Evolutionary conservation across 1,284 basidiomycete genomes (phyloP).

Genomic region (Ustanciosporium gigantosporum): DNA sequence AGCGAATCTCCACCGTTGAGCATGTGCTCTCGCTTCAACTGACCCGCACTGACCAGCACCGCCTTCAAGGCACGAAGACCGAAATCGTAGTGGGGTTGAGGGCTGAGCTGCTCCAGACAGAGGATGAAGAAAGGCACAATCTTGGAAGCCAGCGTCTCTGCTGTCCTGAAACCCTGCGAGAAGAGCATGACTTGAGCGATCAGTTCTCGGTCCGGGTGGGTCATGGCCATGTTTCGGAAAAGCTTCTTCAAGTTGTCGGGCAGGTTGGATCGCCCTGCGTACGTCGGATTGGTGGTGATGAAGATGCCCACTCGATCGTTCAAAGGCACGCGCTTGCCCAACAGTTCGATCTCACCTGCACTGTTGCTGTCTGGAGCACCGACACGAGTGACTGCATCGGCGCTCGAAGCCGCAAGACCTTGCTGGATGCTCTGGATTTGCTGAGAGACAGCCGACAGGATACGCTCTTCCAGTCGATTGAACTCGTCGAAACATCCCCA

Average conservation of each 20-base stretch:
- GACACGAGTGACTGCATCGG: constrained; percentile 2
- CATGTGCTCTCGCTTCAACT: constrained; percentile 80
- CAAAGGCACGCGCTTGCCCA: constrained; percentile 89
- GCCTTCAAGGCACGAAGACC: constrained; percentile 96
- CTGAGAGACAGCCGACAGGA: constrained; percentile 95
- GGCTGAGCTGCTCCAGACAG: constrained; percentile 92
- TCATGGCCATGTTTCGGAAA: constrained; percentile 99
- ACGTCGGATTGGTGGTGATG: constrained; percentile 93
- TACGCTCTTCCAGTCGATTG: constrained; percentile 96
- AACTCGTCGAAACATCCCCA: constrained; percentile 67
- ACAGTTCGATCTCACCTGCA: constrained; percentile 69
- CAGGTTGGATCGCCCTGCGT: constrained; percentile 93
- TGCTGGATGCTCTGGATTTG: constrained; percentile 99
- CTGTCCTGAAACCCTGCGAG: constrained; percentile 97
- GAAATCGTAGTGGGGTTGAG: constrained; percentile 99
- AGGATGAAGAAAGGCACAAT: constrained; percentile 99
- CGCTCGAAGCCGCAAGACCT: constrained; percentile 71
- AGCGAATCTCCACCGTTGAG: constrained; percentile 24
- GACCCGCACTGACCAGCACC: constrained; percentile 93
- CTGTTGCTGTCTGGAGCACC: constrained; percentile 1
- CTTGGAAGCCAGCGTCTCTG: constrained; percentile 92
- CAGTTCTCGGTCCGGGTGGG: constrained; percentile 92
- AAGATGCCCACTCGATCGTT: constrained; percentile 94
- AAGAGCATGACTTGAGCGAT: constrained; percentile 99
- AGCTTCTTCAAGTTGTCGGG: constrained; percentile 93